Evolutionary conservation across 2,329 filamentous ascomycete genomes (phyloP), one percentile per base, ranked within the genome.

Genomic region (Orbilia brochopaga): DNA sequence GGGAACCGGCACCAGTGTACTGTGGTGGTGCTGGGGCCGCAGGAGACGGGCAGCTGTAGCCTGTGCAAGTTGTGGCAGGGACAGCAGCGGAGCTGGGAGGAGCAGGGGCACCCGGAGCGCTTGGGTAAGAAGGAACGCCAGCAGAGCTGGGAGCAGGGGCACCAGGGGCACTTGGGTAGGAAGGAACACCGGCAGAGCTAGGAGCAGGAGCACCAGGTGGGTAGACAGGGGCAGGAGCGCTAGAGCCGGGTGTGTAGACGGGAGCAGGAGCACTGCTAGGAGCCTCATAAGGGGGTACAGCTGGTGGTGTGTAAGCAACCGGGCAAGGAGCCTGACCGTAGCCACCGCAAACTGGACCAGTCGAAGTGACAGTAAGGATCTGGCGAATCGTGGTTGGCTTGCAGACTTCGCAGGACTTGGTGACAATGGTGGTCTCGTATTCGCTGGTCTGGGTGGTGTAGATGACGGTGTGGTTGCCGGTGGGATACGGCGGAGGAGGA

Each of bases 1-100:
- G 44, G 11, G 60, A 72, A 46, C 30, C 60, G 21, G 55, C 67
- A 35, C 67, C 67, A 40, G 67, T 65, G 27, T 60, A 53, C 1
- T 32, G 35, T 48, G 60, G 60, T 37, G 59, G 54, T 52, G 58
- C 42, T 5, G 46, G n/a, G 44, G 48, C 37, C 4, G 24, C 37
- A 35, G 48, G 40, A 4, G 59, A 35, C 0, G 44, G 6, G 7
- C 40, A 10, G 15, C 7, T 44, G 17, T 10, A n/a, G 40, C 32
- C 7, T n/a, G n/a, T n/a, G 13, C 44, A 3, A 11, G 44, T 8
- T 10, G 15, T 10, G 17, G n/a, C 3, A 17, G 44, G 44, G 17
- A 48, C 44, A 11, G 2, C 44, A 23, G 44, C 15, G n/a, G 7
- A 19, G 44, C 44, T 48, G n/a, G 35, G 35, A 37, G 27, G 30